These are phyloP conservation scores for Talinum fruticosum DNA, from an alignment of 148 eudicot species.

Conservation along the genomic window DNA sequence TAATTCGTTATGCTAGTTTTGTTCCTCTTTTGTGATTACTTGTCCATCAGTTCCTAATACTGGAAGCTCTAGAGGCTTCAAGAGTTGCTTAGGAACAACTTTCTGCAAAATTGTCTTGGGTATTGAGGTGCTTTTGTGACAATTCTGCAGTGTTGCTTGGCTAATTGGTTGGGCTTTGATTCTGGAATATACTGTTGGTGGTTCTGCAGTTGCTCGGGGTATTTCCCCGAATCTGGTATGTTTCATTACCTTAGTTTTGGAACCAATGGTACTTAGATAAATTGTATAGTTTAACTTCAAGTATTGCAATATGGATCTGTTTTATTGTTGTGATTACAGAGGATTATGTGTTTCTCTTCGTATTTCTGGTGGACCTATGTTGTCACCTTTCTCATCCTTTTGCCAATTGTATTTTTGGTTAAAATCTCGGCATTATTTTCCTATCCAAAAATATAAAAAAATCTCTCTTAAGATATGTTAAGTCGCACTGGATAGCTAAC, in stretches of 20 bases:
- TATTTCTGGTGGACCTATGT: background rate
- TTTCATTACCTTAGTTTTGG: background rate
- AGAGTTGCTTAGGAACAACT: constrained; percentile 5
- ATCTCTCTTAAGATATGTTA: background rate
- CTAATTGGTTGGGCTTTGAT: constrained; percentile 63
- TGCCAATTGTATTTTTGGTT: background rate
- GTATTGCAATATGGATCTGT: background rate
- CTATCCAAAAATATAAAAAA: too few relatives aligned
- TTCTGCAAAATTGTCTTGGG: constrained; percentile 1
- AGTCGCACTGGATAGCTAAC: background rate
- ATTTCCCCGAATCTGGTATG: constrained; percentile 67
- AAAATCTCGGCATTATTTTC: too few relatives aligned
- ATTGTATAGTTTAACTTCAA: background rate
- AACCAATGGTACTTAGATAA: background rate
- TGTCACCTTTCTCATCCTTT: background rate
- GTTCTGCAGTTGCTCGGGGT: constrained; percentile 68
- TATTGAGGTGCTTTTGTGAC: constrained; percentile 7
- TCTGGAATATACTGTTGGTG: constrained; percentile 65
- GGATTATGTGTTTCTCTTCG: background rate
- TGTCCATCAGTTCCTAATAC: background rate
- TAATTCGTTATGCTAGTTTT: background rate
- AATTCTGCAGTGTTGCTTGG: constrained; percentile 52
- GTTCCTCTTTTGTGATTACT: background rate
- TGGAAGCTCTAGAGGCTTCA: background rate
- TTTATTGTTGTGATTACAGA: constrained; percentile 4